Evolutionary conservation across 441 rosid genomes (phyloP).

Genomic region (Syzygium syzygioides): DNA sequence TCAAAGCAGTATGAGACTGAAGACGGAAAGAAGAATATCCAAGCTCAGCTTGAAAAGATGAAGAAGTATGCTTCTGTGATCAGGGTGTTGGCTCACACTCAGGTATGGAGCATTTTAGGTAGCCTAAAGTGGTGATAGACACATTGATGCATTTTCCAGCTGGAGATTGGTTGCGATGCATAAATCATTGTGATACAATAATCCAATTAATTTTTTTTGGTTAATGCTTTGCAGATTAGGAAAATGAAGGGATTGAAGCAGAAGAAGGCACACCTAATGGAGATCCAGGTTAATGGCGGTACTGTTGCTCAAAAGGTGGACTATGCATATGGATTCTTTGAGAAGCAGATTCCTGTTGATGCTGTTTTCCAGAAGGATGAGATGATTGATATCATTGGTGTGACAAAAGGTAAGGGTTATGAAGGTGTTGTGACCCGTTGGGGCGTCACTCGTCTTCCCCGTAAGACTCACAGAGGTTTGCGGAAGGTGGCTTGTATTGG

Average conservation of each 20-base stretch:
- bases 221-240: neutral
- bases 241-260: conserved; percentile 7
- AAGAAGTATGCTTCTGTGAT: neutral
- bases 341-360: neutral
- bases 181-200: neutral
- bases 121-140: neutral
- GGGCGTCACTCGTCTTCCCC: conserved; percentile 4
- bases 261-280: conserved; percentile 5
- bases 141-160: neutral
- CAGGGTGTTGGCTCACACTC: conserved; percentile 5
- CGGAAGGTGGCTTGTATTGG: conserved; percentile 6
- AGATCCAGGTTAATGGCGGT: conserved; percentile 3
- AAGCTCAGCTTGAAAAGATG: conserved; percentile 1
- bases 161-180: neutral
- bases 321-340: conserved; percentile 2
- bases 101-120: neutral
- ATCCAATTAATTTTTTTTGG: neutral
- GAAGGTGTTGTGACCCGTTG: conserved; percentile 7
- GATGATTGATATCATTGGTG: conserved; percentile 4
- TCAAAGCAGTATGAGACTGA: conserved; percentile 1
- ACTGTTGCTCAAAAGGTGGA: conserved; percentile 1
- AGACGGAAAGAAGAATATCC: conserved; percentile 2
- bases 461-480: conserved; percentile 7
- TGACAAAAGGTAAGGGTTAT: conserved; percentile 5
- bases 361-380: conserved; percentile 5